Evolutionary conservation across 768 basidiomycete species (phyloP), one percentile per base, ranked within the genome.

Genomic region (Tylopilus balloui): DNA sequence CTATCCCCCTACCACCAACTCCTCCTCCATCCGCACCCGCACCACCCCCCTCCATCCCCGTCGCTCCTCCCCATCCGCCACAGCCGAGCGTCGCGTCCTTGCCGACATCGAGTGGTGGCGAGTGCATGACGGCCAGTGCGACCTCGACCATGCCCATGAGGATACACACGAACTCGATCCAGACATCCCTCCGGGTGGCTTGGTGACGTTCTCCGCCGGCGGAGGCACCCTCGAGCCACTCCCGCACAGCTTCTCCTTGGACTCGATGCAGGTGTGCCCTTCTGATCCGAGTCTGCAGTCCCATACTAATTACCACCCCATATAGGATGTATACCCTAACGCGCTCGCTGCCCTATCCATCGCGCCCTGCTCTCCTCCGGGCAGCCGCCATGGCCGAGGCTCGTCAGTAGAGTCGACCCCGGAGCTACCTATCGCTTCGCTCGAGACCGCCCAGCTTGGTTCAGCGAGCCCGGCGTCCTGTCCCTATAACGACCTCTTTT

Each of bases 71-170:
- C 84, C 79, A 52, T 86, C 86, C 57, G 82, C 86, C 62, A 79
- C 78, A 29, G 67, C 64, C 56, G 73, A 67, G 55, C 77, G 88
- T 63, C 77, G 86, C 57, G 86, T 91, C 58, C 76, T 91, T 52
- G 88, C 86, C 28, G 88, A 91, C 72, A 84, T 91, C 61, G 88
- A 89, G 66, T 91, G 88, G 88, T 90, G 88, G 88, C 79, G 75
- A 59, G 87, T 90, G 56, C 71, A 78, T 54, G 86, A 83, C 52
- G 83, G 84, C 54, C 87, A 91, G 70, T 76, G 73, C 68, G 60
- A 59, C 47, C 56, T 37, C 35, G 60, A 58, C 48, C 66, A 65
- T 38, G 48, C 45, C 44, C 66, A 50, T 17, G 61, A 63, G 31
- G 56, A 61, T 35, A 36, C 23, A 9, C 56, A 47, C 47, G 56